Conservation (phyloP, 805 yeast species). For the Ogataea saltuana region DNA sequence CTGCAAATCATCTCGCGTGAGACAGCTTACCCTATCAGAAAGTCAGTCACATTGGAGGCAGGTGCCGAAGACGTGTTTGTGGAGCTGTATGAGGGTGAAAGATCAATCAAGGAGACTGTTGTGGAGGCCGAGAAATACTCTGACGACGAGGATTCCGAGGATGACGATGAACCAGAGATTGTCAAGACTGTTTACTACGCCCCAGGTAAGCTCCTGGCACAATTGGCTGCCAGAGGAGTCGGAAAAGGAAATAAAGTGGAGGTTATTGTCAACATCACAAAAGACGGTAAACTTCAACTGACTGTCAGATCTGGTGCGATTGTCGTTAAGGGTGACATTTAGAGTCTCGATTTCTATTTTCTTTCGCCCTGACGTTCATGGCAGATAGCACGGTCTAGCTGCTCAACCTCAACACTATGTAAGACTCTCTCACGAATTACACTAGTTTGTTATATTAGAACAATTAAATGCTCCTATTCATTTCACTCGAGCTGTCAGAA, state of each 20-base stretch:
- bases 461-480: no score
- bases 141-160: slow-evolving; percentile 44
- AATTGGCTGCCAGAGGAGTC: slow-evolving; percentile 71
- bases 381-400: no score
- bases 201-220: slow-evolving; percentile 75
- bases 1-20: slow-evolving; percentile 74
- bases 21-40: slow-evolving; percentile 90
- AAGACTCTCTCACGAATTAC: no score
- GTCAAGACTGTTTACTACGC: slow-evolving; percentile 71
- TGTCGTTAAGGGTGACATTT: slow-evolving; percentile 50
- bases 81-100: slow-evolving; percentile 81
- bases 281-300: slow-evolving; percentile 63
- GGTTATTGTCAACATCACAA: slow-evolving; percentile 62
- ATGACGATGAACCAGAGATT: slow-evolving; percentile 90
- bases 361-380: no score
- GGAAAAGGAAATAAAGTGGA: slow-evolving; percentile 67
- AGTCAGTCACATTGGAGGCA: slow-evolving; percentile 62
- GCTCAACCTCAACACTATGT: no score
- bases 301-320: slow-evolving; percentile 58
- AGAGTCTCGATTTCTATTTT: no score
- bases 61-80: slow-evolving; percentile 64
- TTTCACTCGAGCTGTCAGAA: no score
- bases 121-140: slow-evolving; percentile 64
- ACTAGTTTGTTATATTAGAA: background rate
- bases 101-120: slow-evolving; percentile 78